These are phyloP conservation scores for Pyrus pyrifolia DNA, from an alignment of 306 rosid species.

Conservation along the genomic window DNA sequence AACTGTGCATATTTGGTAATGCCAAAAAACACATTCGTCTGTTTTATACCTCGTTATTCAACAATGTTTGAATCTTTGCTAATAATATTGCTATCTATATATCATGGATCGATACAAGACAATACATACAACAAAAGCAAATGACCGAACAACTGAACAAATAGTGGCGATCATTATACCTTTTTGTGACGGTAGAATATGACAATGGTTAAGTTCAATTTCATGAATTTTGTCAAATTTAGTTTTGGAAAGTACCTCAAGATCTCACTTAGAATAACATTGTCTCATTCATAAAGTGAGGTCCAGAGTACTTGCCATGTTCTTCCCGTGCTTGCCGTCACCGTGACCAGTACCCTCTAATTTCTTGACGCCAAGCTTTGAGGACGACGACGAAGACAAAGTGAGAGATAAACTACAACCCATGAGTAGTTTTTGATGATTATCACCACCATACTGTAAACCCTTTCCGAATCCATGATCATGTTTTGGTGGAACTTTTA, in stretches of 20 bases:
- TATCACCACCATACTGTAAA: neutral
- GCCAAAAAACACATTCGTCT: constrained; percentile 9
- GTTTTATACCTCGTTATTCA: neutral
- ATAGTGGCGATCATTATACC: constrained; percentile 12
- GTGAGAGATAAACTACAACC: constrained; percentile 27
- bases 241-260: constrained; percentile 28
- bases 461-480: neutral
- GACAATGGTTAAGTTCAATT: constrained; percentile 13
- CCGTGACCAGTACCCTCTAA: neutral
- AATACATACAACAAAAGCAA: constrained; percentile 7
- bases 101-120: constrained; percentile 9
- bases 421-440: neutral
- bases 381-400: constrained; percentile 26
- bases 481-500: constrained; percentile 18
- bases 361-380: constrained; percentile 15
- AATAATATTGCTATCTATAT: neutral
- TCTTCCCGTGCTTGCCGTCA: constrained; percentile 9
- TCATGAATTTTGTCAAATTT: neutral
- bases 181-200: constrained; percentile 9
- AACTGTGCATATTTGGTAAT: constrained; percentile 6
- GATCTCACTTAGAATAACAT: constrained; percentile 31
- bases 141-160: neutral
- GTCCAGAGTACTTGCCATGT: constrained; percentile 34
- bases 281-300: constrained; percentile 43
- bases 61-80: neutral